A percentile compares a stretch with the other conserved stretches of the same genome.
These are phyloP conservation scores for Murraya koenigii DNA, from an alignment of 345 rosid species.

Conservation along the genomic window DNA sequence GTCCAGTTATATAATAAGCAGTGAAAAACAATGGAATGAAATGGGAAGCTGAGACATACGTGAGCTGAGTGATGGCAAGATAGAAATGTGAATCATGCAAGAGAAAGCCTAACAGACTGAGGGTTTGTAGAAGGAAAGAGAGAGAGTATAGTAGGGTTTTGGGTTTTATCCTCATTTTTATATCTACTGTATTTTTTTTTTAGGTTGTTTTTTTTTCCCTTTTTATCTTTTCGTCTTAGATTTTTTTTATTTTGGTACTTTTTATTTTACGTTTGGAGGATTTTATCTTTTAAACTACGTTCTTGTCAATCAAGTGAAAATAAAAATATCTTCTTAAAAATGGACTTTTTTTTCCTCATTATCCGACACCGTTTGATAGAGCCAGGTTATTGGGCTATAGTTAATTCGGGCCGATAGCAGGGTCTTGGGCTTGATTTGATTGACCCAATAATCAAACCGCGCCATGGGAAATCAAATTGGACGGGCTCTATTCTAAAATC, in stretches of 20 bases:
- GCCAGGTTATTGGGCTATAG: not conserved
- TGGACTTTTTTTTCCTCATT: not conserved
- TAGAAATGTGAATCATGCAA: not conserved
- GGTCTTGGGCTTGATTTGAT: not conserved
- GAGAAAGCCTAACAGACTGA: not conserved
- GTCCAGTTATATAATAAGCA: not conserved
- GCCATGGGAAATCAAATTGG: not conserved
- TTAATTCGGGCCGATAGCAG: not conserved
- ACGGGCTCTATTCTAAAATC: not conserved
- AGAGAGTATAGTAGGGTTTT: constrained; percentile 25
- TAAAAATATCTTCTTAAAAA: not conserved
- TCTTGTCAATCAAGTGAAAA: not conserved
- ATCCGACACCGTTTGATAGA: not conserved
- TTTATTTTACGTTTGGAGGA: too few relatives aligned
- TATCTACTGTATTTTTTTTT: not conserved
- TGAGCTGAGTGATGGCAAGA: not conserved
- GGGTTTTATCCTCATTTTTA: constrained; percentile 52
- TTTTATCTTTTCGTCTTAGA: not conserved
- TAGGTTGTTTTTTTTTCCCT: not conserved
- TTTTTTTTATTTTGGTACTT: too few relatives aligned
- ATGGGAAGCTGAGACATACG: not conserved
- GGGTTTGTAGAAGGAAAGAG: constrained; percentile 17
- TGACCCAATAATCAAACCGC: not conserved
- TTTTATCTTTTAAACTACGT: too few relatives aligned
- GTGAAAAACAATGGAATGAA: not conserved